Percentiles rank a stretch among this genome's conserved stretches.
phyloP scores from a whole-genome alignment of 2,329 filamentous ascomycete species.

The Karstenula rhodostoma region DNA sequence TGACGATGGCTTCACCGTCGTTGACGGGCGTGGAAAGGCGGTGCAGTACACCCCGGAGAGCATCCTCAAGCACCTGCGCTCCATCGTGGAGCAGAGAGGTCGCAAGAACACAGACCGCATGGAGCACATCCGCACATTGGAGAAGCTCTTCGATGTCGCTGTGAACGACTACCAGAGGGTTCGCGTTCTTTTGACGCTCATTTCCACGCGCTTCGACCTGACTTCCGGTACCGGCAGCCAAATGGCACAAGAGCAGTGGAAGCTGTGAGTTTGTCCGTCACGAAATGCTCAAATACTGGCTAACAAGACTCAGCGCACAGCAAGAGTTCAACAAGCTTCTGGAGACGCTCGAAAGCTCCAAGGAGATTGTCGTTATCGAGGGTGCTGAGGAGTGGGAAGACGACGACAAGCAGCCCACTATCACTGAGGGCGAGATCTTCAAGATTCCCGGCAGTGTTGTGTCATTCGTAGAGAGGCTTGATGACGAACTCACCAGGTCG shows the following conservation, averaged over 20 bases:
- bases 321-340: constrained; percentile 83
- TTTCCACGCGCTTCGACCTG: constrained; percentile 94
- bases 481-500: constrained; percentile 97
- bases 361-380: constrained; percentile 86
- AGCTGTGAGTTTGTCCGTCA: constrained; percentile 61
- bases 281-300: constrained; percentile 19
- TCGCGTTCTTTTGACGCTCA: constrained; percentile 86
- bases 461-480: constrained; percentile 91
- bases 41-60: constrained; percentile 95
- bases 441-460: constrained; percentile 93
- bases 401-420: constrained; percentile 87
- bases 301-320: constrained; percentile 65
- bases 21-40: constrained; percentile 87
- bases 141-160: constrained; percentile 91
- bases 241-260: constrained; percentile 98
- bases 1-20: constrained; percentile 87
- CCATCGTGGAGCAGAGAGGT: constrained; percentile 93
- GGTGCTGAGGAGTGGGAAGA: constrained; percentile 98
- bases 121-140: constrained; percentile 97
- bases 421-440: constrained; percentile 79
- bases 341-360: constrained; percentile 78
- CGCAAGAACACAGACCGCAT: constrained; percentile 97
- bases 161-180: constrained; percentile 92
- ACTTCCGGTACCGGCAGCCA: constrained; percentile 79
- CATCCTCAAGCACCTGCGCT: constrained; percentile 94